Evolutionary conservation across 495 filamentous ascomycete genomes (phyloP).

Genomic region (Hyaloscypha hepaticicola): DNA sequence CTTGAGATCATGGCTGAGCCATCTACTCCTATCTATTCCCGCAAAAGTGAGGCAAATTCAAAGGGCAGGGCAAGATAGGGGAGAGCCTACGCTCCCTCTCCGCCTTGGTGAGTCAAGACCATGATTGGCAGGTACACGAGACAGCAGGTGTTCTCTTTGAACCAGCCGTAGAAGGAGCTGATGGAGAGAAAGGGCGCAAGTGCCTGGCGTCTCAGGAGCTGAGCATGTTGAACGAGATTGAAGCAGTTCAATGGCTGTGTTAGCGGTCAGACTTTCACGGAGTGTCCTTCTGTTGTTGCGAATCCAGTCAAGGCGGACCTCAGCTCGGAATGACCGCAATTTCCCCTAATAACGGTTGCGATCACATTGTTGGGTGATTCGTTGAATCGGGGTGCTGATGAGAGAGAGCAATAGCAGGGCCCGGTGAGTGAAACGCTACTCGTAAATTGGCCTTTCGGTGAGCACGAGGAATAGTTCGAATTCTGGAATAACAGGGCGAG

Average conservation of each 20-base stretch:
- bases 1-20: no score
- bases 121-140: not conserved
- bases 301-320: not conserved
- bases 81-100: not conserved
- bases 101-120: not conserved
- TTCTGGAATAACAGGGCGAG: not conserved
- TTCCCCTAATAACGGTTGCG: not conserved
- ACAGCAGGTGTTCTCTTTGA: no score
- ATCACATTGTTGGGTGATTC: not conserved
- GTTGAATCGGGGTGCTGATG: not conserved
- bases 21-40: no score
- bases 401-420: not conserved
- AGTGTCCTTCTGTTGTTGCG: not conserved
- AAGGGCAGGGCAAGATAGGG: no score
- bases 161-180: not conserved
- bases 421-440: not conserved
- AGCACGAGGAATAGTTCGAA: not conserved
- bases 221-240: not conserved
- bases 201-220: not conserved
- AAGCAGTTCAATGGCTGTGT: not conserved
- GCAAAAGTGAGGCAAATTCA: no score
- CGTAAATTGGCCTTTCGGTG: not conserved
- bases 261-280: not conserved
- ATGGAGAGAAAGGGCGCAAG: not conserved
- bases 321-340: not conserved